phyloP scores from a whole-genome alignment of 192 early-diverging fungal genomes.

The Coemansia guatemalensis region DNA sequence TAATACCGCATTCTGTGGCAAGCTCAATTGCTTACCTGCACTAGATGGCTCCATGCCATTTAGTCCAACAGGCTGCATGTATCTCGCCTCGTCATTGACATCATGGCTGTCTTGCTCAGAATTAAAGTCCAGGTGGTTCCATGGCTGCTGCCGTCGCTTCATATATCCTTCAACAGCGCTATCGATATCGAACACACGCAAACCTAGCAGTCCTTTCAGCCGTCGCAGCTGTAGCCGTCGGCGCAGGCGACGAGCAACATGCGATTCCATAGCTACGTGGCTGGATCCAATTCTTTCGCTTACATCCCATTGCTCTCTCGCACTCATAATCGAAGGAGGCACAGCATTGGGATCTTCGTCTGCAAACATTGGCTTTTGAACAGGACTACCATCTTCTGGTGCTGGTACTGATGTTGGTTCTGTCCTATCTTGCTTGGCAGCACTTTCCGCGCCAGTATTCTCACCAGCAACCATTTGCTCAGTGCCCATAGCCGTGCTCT shows the following conservation, averaged over 20 bases:
- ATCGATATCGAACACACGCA: slow-evolving; percentile 71
- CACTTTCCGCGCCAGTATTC: background rate
- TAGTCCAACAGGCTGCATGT: background rate
- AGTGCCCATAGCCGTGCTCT: background rate
- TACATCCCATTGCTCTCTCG: slow-evolving; percentile 41
- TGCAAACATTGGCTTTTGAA: slow-evolving; percentile 9
- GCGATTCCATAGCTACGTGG: slow-evolving; percentile 2
- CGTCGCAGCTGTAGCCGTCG: slow-evolving; percentile 54
- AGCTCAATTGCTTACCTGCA: background rate
- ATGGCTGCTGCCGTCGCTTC: slow-evolving; percentile 24
- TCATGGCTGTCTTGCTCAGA: background rate
- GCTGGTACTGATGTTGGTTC: slow-evolving; percentile 11
- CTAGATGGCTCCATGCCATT: background rate
- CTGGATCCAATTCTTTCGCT: slow-evolving; percentile 22
- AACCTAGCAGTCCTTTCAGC: slow-evolving; percentile 62
- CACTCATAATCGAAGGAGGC: slow-evolving; percentile 18
- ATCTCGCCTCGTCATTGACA: slow-evolving; percentile 30
- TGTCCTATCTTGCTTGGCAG: background rate
- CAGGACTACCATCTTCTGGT: background rate
- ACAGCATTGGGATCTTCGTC: background rate
- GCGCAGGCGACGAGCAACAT: slow-evolving; percentile 25
- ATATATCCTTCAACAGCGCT: slow-evolving; percentile 34
- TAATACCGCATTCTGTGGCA: background rate
- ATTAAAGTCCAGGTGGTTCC: slow-evolving; percentile 4
- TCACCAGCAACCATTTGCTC: background rate